Conservation (phyloP, 2,329 filamentous ascomycete genomes). For the Diaporthe aspalathi region DNA sequence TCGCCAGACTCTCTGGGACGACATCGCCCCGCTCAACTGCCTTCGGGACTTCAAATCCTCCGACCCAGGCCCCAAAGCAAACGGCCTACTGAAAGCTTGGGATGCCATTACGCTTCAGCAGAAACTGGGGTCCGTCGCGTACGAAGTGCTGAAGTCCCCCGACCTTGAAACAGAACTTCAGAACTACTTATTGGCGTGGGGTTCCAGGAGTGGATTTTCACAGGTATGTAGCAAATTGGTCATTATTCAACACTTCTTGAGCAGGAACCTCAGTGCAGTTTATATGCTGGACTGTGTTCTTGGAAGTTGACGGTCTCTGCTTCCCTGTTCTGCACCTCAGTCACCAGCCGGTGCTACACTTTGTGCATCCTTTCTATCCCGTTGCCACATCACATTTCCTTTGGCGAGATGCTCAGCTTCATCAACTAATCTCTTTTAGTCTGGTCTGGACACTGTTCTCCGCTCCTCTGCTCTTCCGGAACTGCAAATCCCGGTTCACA, state of each 20-base stretch:
- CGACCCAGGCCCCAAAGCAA: slow-evolving; percentile 50
- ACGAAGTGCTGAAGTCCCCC: slow-evolving; percentile 69
- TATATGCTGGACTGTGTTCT: too few relatives aligned
- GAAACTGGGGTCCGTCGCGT: slow-evolving; percentile 62
- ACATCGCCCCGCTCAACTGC: slow-evolving; percentile 76
- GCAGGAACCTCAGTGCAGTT: background rate
- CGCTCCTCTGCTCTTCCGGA: slow-evolving; percentile 73
- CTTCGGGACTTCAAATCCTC: slow-evolving; percentile 69
- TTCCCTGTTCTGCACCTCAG: background rate
- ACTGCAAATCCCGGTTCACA: slow-evolving; percentile 81
- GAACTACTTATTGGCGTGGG: slow-evolving; percentile 58
- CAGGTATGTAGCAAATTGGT: background rate
- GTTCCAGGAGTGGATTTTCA: slow-evolving; percentile 49
- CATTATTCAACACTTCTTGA: background rate
- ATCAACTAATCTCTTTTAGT: background rate
- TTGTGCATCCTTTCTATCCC: background rate
- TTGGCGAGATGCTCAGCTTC: too few relatives aligned
- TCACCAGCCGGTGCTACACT: background rate
- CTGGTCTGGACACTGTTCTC: slow-evolving; percentile 57
- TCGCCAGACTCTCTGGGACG: slow-evolving; percentile 77
- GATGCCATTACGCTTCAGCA: slow-evolving; percentile 59
- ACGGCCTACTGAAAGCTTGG: slow-evolving; percentile 56
- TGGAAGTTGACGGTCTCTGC: too few relatives aligned
- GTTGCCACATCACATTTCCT: background rate
- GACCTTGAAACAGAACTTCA: slow-evolving; percentile 74